phyloP scores from a whole-genome alignment of 1,284 basidiomycete species.

The Apiotrichum akiyoshidainum region DNA sequence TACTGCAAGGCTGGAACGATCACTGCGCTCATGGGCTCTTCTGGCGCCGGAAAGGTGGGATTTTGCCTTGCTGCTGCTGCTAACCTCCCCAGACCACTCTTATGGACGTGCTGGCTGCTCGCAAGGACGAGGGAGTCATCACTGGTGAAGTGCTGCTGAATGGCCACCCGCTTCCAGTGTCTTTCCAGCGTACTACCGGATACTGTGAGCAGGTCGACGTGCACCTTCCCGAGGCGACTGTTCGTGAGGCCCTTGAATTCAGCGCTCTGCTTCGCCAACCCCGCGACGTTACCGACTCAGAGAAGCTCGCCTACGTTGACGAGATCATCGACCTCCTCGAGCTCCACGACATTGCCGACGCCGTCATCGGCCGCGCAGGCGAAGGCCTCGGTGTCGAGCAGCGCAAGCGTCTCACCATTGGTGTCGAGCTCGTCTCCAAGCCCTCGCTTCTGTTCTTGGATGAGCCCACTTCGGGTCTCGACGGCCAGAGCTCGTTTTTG shows the following conservation, averaged over 20 bases:
- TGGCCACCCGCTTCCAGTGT: conserved; percentile 51
- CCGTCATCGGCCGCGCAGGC: conserved; percentile 52
- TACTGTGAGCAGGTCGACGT: conserved; percentile 50
- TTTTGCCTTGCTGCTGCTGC: not conserved
- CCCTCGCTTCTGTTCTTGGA: conserved; percentile 53
- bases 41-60: conserved; percentile 45
- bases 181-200: conserved; percentile 56
- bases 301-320: conserved; percentile 57
- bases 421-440: conserved; percentile 51
- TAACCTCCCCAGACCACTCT: conserved; percentile 44
- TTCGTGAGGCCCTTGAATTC: conserved; percentile 77
- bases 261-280: conserved; percentile 79
- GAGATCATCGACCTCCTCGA: conserved; percentile 56
- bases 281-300: conserved; percentile 57
- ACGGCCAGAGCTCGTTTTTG: conserved; percentile 59
- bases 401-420: conserved; percentile 57
- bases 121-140: conserved; percentile 45
- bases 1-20: conserved; percentile 56
- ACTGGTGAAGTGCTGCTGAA: conserved; percentile 53
- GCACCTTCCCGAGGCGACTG: conserved; percentile 50
- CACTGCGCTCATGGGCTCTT: conserved; percentile 54
- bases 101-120: conserved; percentile 53
- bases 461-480: conserved; percentile 57
- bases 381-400: conserved; percentile 50
- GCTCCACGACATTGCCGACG: conserved; percentile 54